These are phyloP conservation scores for Heteromeles arbutifolia DNA, from an alignment of 306 rosid genomes.

Conservation along the genomic window DNA sequence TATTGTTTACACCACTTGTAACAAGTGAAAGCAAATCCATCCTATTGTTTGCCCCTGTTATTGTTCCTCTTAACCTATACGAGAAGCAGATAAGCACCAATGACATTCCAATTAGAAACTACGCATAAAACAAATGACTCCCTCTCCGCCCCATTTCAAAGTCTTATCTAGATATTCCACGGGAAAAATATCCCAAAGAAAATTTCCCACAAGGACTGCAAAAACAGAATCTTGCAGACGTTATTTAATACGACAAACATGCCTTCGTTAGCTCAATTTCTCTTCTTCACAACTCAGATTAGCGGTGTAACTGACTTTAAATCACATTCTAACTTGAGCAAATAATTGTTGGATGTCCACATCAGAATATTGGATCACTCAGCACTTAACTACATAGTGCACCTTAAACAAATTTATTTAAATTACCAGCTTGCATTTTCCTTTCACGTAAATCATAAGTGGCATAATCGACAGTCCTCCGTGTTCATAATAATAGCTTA, in stretches of 20 bases:
- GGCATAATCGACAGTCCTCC: not conserved
- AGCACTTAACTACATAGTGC: not conserved
- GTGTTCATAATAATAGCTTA: not conserved
- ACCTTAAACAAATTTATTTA: not conserved
- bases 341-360: not conserved
- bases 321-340: not conserved
- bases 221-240: not conserved
- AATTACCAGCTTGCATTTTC: not conserved
- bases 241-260: not conserved
- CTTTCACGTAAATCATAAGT: not conserved
- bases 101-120: not conserved
- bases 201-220: no score
- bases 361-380: not conserved
- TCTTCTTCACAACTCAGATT: not conserved
- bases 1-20: conserved; percentile 67
- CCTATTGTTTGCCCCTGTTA: conserved; percentile 74
- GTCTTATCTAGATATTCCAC: not conserved
- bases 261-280: not conserved
- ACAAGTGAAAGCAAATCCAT: conserved; percentile 92
- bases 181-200: no score
- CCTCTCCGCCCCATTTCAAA: not conserved
- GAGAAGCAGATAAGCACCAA: conserved; percentile 8
- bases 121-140: not conserved
- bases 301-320: not conserved
- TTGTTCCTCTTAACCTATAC: conserved; percentile 75